Conservation (phyloP, 805 yeast genomes). For the Priceomyces medius region DNA sequence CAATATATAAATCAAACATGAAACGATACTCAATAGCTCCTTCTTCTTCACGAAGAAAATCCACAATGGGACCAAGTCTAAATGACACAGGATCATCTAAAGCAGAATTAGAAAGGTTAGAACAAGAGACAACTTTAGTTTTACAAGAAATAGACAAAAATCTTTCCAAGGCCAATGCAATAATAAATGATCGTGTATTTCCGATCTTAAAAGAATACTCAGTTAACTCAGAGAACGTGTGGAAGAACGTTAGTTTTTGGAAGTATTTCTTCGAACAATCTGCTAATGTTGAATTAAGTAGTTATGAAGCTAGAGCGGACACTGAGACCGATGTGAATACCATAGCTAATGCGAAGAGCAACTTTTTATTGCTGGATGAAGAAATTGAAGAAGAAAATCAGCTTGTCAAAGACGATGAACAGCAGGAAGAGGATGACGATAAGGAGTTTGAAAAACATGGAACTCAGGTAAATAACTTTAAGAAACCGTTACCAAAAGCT, state of each 20-base stretch:
- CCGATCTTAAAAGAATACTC: slow-evolving; percentile 68
- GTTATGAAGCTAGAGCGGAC: slow-evolving; percentile 45
- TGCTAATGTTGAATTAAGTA: slow-evolving; percentile 61
- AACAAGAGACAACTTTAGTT: slow-evolving; percentile 74
- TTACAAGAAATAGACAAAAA: slow-evolving; percentile 79
- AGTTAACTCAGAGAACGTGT: slow-evolving; percentile 54
- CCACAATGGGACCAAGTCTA: slow-evolving; percentile 17
- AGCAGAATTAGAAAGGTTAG: slow-evolving; percentile 58
- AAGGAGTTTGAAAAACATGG: slow-evolving; percentile 3
- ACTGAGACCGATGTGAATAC: slow-evolving; percentile 22
- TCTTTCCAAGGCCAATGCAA: slow-evolving; percentile 63
- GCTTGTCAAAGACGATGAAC: slow-evolving; percentile 2
- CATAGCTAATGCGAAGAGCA: slow-evolving; percentile 16
- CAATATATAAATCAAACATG: too few species aligned
- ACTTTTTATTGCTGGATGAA: slow-evolving; percentile 17
- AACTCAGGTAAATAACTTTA: slow-evolving; percentile 9
- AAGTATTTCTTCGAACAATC: slow-evolving; percentile 74
- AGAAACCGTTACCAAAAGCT: slow-evolving; percentile 19
- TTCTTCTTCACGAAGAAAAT: slow-evolving; percentile 30
- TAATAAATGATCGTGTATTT: slow-evolving; percentile 63
- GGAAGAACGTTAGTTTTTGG: slow-evolving; percentile 72
- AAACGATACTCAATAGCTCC: slow-evolving; percentile 37
- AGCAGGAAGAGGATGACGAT: slow-evolving; percentile 2
- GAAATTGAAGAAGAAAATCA: slow-evolving; percentile 1
- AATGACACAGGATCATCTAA: slow-evolving; percentile 20